Percentiles rank a stretch among this genome's conserved stretches.
Conservation (phyloP, 2,329 filamentous ascomycete genomes). For the Xylariales sp. region DNA sequence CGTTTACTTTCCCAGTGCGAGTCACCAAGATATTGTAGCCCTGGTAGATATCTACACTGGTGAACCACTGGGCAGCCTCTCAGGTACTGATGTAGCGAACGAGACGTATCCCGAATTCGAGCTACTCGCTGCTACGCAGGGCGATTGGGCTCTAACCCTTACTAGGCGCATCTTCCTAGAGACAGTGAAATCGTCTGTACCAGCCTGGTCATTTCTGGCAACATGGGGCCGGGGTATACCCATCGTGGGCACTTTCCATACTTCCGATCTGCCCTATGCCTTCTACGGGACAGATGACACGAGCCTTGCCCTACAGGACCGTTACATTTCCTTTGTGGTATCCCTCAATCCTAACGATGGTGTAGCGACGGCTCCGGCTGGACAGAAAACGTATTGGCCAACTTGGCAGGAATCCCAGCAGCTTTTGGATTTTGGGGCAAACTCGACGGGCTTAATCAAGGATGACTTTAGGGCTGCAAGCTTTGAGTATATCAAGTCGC, state of each 20-base stretch:
- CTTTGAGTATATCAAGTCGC: too few relatives aligned
- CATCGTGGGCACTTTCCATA: slow-evolving; percentile 59
- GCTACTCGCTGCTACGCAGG: slow-evolving; percentile 56
- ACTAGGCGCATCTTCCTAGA: slow-evolving; percentile 34
- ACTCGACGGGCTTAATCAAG: too few relatives aligned
- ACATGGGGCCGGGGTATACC: slow-evolving; percentile 57
- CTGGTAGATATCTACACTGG: slow-evolving; percentile 50
- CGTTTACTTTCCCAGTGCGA: slow-evolving; percentile 45
- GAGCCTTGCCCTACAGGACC: too few relatives aligned
- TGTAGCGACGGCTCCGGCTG: too few relatives aligned
- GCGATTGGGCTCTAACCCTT: slow-evolving; percentile 60
- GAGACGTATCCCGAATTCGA: slow-evolving; percentile 64
- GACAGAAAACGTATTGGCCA: too few relatives aligned
- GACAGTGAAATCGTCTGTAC: slow-evolving; percentile 9
- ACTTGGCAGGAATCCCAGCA: too few relatives aligned
- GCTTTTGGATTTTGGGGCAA: too few relatives aligned
- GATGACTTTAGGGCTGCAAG: too few relatives aligned
- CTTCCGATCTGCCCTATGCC: background rate
- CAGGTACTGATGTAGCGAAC: slow-evolving; percentile 51
- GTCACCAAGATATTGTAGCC: slow-evolving; percentile 36
- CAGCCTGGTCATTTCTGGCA: slow-evolving; percentile 56
- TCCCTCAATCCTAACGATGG: too few relatives aligned
- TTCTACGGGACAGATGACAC: too few relatives aligned
- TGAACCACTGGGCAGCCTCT: slow-evolving; percentile 49
- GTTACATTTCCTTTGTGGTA: too few relatives aligned